Conservation (phyloP, 2,329 filamentous ascomycete genomes). For the Diaporthe citriasiana region DNA sequence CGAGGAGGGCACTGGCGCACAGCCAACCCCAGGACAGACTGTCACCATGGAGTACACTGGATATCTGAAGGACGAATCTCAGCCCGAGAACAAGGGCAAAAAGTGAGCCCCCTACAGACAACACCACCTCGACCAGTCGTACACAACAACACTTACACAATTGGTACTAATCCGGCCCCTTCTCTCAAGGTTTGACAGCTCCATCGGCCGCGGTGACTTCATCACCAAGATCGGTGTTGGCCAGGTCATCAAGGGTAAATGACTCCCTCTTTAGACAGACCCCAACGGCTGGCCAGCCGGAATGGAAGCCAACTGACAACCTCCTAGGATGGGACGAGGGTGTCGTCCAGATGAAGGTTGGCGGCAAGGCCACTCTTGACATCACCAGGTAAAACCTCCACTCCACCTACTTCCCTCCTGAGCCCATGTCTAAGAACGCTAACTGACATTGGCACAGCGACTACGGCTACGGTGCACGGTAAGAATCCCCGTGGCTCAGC, state of each 20-base stretch:
- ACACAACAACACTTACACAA: neutral
- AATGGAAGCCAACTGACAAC: conserved; percentile 33
- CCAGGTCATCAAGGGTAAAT: conserved; percentile 85
- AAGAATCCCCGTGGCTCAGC: conserved; percentile 50
- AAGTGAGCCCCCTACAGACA: conserved; percentile 69
- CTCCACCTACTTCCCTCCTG: no score
- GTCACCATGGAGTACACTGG: conserved; percentile 95
- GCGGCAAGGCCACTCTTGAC: conserved; percentile 88
- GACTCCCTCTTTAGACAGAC: neutral
- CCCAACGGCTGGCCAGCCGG: neutral
- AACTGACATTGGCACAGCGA: conserved; percentile 59
- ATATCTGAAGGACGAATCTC: conserved; percentile 78
- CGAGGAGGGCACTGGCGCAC: conserved; percentile 72
- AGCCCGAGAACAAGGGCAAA: conserved; percentile 75
- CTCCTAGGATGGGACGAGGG: conserved; percentile 85
- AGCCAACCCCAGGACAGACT: conserved; percentile 75
- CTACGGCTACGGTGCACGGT: conserved; percentile 75
- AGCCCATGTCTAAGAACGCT: neutral
- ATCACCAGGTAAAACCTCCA: conserved; percentile 77
- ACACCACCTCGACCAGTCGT: neutral
- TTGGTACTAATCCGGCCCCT: conserved; percentile 43
- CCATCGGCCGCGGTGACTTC: conserved; percentile 83
- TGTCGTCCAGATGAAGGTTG: conserved; percentile 86
- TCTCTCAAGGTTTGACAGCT: conserved; percentile 85
- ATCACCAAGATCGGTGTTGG: conserved; percentile 84